Evolutionary conservation across 2,329 filamentous ascomycete species (phyloP).

Genomic region (Fusarium goolgardi): DNA sequence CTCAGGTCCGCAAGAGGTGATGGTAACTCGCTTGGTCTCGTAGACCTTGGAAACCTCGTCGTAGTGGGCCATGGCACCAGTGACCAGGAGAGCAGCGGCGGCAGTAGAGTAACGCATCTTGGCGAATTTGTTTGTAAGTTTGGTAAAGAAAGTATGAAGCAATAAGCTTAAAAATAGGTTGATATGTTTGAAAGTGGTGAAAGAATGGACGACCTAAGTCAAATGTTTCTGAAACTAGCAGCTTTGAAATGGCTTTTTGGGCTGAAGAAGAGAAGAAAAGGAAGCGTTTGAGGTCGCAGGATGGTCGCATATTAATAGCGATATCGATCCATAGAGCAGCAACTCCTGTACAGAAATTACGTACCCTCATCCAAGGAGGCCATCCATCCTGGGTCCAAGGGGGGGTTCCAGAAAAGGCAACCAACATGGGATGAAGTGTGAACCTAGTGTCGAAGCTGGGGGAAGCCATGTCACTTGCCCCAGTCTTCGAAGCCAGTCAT

Average conservation of each 20-base stretch:
- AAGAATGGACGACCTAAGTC: slow-evolving; percentile 71
- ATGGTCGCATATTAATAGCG: slow-evolving; percentile 61
- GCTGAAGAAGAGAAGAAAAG: slow-evolving; percentile 55
- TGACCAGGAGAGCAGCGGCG: slow-evolving; percentile 61
- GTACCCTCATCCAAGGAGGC: slow-evolving; percentile 35
- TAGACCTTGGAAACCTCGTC: slow-evolving; percentile 62
- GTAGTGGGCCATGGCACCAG: slow-evolving; percentile 50
- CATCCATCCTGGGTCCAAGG: slow-evolving; percentile 38
- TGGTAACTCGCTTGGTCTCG: slow-evolving; percentile 68
- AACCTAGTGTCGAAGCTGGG: slow-evolving; percentile 41
- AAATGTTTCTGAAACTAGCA: slow-evolving; percentile 57
- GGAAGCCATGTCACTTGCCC: slow-evolving; percentile 40
- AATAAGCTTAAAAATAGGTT: slow-evolving; percentile 44
- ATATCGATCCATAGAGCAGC: slow-evolving; percentile 35
- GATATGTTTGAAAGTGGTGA: slow-evolving; percentile 46
- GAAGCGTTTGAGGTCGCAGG: slow-evolving; percentile 46
- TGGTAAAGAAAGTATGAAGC: slow-evolving; percentile 44
- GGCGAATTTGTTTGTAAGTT: slow-evolving; percentile 51
- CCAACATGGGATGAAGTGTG: slow-evolving; percentile 40
- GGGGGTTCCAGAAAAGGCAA: slow-evolving; percentile 42
- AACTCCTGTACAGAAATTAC: slow-evolving; percentile 46
- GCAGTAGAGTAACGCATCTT: slow-evolving; percentile 71
- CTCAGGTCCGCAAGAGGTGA: slow-evolving; percentile 66
- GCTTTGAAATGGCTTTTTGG: slow-evolving; percentile 57
- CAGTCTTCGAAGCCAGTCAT: slow-evolving; percentile 32